Percentiles rank a stretch among this genome's conserved stretches.
Evolutionary conservation across 108 stramenopile genomes (phyloP).

Genomic region (Pseudonitzschia delicatissima): DNA sequence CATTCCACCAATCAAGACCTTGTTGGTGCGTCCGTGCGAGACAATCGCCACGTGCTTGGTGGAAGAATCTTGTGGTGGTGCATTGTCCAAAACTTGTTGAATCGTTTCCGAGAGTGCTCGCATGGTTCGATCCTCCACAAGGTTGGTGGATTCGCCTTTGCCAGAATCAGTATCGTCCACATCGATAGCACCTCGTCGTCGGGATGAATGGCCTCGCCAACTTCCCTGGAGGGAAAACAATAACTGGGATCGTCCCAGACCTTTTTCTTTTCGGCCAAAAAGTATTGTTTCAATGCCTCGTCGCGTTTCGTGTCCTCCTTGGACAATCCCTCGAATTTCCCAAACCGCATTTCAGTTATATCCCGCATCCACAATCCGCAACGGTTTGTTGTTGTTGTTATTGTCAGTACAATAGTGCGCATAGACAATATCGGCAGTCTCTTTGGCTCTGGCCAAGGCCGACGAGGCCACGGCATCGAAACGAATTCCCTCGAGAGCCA

Average conservation of each 20-base stretch:
- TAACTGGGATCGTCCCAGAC: conserved; percentile 8
- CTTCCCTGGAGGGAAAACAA: conserved; percentile 7
- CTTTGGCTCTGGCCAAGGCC: conserved; percentile 33
- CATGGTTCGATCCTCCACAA: conserved; percentile 29
- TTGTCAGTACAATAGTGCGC: neutral
- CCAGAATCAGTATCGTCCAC: conserved; percentile 23
- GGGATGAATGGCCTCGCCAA: neutral
- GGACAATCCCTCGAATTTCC: conserved; percentile 37
- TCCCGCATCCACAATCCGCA: conserved; percentile 22
- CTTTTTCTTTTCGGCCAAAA: conserved; percentile 2
- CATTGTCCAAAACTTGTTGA: too few species aligned
- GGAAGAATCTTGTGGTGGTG: conserved; percentile 1
- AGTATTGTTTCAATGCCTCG: conserved; percentile 8
- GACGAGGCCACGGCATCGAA: conserved; percentile 34
- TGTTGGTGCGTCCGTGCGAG: conserved; percentile 46
- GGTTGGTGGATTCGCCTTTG: conserved; percentile 33
- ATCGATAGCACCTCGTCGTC: conserved; percentile 1
- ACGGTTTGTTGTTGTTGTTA: conserved; percentile 11
- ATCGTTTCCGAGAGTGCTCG: conserved; percentile 20
- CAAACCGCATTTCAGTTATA: conserved; percentile 53
- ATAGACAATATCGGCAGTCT: conserved; percentile 39
- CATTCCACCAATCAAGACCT: conserved; percentile 33
- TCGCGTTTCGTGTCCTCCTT: neutral
- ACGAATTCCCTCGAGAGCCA: conserved; percentile 26
- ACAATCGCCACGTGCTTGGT: conserved; percentile 37